phyloP scores from a whole-genome alignment of 2,329 filamentous ascomycete genomes.

The Penicillium psychrosexuale region DNA sequence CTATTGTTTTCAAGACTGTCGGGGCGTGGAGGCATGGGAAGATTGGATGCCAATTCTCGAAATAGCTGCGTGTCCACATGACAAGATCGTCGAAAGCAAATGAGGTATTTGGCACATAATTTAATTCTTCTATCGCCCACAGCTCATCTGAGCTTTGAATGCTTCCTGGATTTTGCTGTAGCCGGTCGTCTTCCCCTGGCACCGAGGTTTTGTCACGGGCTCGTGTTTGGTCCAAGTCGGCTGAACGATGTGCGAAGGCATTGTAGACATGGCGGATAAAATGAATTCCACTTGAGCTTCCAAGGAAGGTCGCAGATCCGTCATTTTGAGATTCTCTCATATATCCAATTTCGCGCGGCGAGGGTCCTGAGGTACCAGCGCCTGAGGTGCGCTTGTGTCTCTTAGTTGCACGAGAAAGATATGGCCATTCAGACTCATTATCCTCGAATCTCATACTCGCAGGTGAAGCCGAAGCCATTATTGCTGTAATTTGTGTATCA shows the following conservation, averaged over 20 bases:
- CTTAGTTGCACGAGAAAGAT: slow-evolving; percentile 24
- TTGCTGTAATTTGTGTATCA: background rate
- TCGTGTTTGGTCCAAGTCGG: slow-evolving; percentile 28
- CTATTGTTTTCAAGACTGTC: slow-evolving; percentile 48
- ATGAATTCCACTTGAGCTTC: slow-evolving; percentile 58
- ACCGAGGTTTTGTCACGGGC: slow-evolving; percentile 45
- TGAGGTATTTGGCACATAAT: background rate
- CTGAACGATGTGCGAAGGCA: slow-evolving; percentile 43
- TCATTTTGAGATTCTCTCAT: slow-evolving; percentile 52
- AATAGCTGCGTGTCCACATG: slow-evolving; percentile 53
- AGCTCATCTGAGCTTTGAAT: slow-evolving; percentile 43
- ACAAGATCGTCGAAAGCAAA: slow-evolving; percentile 51
- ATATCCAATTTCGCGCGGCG: slow-evolving; percentile 46
- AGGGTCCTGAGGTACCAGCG: slow-evolving; percentile 16
- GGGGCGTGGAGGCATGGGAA: slow-evolving; percentile 58
- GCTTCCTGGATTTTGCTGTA: slow-evolving; percentile 23
- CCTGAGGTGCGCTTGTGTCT: slow-evolving; percentile 26
- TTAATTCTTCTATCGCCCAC: slow-evolving; percentile 14
- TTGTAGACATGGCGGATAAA: slow-evolving; percentile 57
- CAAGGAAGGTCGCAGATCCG: slow-evolving; percentile 54
- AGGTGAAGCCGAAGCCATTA: slow-evolving; percentile 18
- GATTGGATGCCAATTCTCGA: slow-evolving; percentile 57
- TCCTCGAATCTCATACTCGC: slow-evolving; percentile 13
- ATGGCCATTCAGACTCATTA: slow-evolving; percentile 17
- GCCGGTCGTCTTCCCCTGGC: slow-evolving; percentile 57